phyloP scores from a whole-genome alignment of 441 rosid genomes.

The Mallotus japonicus region DNA sequence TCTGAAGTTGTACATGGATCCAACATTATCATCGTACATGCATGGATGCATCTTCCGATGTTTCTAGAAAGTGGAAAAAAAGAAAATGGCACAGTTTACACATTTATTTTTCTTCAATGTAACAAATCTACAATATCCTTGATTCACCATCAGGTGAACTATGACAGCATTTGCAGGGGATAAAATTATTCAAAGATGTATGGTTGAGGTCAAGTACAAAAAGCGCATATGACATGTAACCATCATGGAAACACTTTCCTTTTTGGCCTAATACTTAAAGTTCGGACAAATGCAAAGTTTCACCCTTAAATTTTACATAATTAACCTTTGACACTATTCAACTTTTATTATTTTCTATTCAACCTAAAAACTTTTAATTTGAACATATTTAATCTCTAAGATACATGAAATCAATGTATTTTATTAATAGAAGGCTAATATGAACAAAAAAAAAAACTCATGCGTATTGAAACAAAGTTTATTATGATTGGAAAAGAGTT shows the following conservation, averaged over 20 bases:
- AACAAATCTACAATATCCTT: background rate
- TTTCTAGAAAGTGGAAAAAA: conserved; percentile 45
- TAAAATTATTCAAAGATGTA: background rate
- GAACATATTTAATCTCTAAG: too few species aligned
- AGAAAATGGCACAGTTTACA: conserved; percentile 1
- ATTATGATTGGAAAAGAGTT: too few species aligned
- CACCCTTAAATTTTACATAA: too few species aligned
- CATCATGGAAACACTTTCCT: background rate
- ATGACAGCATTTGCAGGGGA: background rate
- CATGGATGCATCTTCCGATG: conserved; percentile 75
- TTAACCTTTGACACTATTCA: too few species aligned
- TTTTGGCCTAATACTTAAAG: background rate
- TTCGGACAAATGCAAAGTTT: too few species aligned
- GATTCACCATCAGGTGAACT: background rate
- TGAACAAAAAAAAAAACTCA: too few species aligned
- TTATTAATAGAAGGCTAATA: too few species aligned
- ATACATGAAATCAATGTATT: too few species aligned
- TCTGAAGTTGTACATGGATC: conserved; percentile 70
- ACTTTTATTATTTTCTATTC: too few species aligned
- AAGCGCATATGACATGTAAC: background rate
- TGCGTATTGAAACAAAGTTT: too few species aligned
- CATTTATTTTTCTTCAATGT: background rate
- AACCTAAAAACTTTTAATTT: too few species aligned
- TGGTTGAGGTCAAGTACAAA: background rate
- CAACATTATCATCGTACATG: conserved; percentile 66